Conservation (phyloP, 2,329 filamentous ascomycete species). For the Talaromyces piceae region DNA sequence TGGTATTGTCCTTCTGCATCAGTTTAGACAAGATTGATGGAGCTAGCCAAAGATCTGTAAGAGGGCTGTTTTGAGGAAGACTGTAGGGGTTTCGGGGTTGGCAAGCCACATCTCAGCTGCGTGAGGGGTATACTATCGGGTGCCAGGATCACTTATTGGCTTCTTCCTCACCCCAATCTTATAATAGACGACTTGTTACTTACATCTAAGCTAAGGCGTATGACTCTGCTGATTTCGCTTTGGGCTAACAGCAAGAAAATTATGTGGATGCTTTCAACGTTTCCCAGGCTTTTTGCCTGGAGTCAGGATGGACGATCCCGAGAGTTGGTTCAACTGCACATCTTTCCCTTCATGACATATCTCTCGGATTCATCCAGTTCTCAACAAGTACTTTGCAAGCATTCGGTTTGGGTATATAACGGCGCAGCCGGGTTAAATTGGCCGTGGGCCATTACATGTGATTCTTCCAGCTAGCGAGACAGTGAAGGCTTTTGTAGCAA, state of each 20-base stretch:
- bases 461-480: constrained; percentile 12
- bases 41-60: constrained; percentile 48
- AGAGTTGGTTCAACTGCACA: constrained; percentile 51
- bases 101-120: constrained; percentile 47
- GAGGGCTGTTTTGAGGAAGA: constrained; percentile 53
- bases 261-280: constrained; percentile 26
- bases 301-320: constrained; percentile 50
- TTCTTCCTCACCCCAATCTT: background rate
- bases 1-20: constrained; percentile 46
- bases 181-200: constrained; percentile 7
- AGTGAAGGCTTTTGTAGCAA: constrained; percentile 29
- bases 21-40: constrained; percentile 48
- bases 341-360: constrained; percentile 52
- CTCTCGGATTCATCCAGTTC: constrained; percentile 47
- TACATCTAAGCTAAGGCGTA: constrained; percentile 53
- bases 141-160: background rate
- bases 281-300: constrained; percentile 47
- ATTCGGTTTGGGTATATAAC: constrained; percentile 50
- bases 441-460: background rate
- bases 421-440: constrained; percentile 47
- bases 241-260: constrained; percentile 46
- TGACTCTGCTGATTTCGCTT: constrained; percentile 48
- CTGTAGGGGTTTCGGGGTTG: constrained; percentile 48
- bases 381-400: constrained; percentile 45
- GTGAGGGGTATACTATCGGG: constrained; percentile 40